Conservation (phyloP, 2,329 filamentous ascomycete genomes). For the Madurella mycetomatis region DNA sequence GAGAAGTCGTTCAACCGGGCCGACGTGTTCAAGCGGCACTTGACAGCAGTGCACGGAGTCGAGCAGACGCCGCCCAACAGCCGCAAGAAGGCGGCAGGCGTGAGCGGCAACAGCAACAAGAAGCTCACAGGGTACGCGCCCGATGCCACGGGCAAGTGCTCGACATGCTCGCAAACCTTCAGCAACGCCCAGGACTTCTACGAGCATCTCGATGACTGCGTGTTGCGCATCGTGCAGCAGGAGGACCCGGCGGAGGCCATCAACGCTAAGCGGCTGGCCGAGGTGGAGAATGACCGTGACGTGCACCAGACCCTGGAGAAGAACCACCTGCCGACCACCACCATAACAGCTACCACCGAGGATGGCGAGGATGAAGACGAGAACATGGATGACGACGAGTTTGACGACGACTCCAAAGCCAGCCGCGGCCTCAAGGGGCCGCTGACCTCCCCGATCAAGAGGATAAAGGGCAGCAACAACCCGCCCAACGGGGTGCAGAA, state of each 20-base stretch:
- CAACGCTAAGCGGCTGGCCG: conserved; percentile 62
- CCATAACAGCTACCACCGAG: conserved; percentile 30
- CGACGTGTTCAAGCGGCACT: conserved; percentile 91
- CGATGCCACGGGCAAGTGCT: conserved; percentile 89
- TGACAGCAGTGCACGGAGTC: conserved; percentile 85
- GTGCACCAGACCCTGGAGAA: conserved; percentile 61
- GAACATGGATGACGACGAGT: conserved; percentile 55
- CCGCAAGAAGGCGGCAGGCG: conserved; percentile 60
- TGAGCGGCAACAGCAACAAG: conserved; percentile 45
- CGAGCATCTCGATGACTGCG: conserved; percentile 84
- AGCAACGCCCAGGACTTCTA: conserved; percentile 96
- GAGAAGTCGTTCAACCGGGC: conserved; percentile 96
- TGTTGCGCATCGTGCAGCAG: conserved; percentile 66
- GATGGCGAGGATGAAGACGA: conserved; percentile 43
- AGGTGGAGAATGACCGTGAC: conserved; percentile 60
- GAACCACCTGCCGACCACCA: conserved; percentile 56
- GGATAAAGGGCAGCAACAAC: conserved; percentile 53
- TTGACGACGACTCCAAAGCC: conserved; percentile 54
- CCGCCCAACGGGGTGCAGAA: conserved; percentile 56
- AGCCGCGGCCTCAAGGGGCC: conserved; percentile 37
- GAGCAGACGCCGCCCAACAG: conserved; percentile 92
- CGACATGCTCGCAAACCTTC: conserved; percentile 87
- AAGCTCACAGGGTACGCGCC: conserved; percentile 67
- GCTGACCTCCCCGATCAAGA: conserved; percentile 48
- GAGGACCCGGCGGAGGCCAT: conserved; percentile 66